Conservation (phyloP, 2,329 filamentous ascomycete species). For the Aspergillus luchuensis region DNA sequence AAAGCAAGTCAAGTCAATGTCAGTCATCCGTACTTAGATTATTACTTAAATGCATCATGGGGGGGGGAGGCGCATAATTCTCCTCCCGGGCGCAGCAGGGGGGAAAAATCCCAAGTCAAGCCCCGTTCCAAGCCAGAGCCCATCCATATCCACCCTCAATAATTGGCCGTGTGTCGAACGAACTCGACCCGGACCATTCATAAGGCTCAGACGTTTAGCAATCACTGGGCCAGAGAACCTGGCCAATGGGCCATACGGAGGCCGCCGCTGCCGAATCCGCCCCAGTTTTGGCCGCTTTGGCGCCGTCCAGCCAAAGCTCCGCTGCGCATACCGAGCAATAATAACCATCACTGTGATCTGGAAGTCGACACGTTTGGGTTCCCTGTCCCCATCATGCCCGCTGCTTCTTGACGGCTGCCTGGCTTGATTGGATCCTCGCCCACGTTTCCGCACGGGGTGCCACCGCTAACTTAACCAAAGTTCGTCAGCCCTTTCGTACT, state of each 20-base stretch:
- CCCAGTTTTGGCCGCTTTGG: slow-evolving; percentile 14
- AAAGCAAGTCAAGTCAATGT: not conserved
- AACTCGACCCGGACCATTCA: not conserved
- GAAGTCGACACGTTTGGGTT: slow-evolving; percentile 7
- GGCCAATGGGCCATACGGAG: slow-evolving; percentile 1
- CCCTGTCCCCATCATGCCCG: slow-evolving; percentile 1
- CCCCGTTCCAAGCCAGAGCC: not conserved
- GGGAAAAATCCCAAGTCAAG: no score
- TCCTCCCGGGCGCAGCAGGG: not conserved
- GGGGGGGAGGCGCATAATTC: not conserved
- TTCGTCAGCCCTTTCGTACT: slow-evolving; percentile 6
- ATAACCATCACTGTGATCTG: slow-evolving; percentile 4
- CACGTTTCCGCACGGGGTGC: slow-evolving; percentile 5
- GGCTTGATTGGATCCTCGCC: slow-evolving; percentile 7
- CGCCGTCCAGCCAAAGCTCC: slow-evolving; percentile 12
- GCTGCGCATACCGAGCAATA: slow-evolving; percentile 11
- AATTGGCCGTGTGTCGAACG: no score
- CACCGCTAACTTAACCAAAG: slow-evolving; percentile 2
- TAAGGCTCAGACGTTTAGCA: slow-evolving; percentile 15
- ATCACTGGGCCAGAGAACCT: not conserved
- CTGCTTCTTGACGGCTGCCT: slow-evolving; percentile 1
- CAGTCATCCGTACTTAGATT: not conserved
- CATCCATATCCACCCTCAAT: no score
- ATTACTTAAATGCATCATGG: not conserved
- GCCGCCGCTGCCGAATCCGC: not conserved